A percentile compares a stretch with the other conserved stretches of the same genome.
Conservation (phyloP, 176 grass and related monocot species). For the Aegilops tauschii region DNA sequence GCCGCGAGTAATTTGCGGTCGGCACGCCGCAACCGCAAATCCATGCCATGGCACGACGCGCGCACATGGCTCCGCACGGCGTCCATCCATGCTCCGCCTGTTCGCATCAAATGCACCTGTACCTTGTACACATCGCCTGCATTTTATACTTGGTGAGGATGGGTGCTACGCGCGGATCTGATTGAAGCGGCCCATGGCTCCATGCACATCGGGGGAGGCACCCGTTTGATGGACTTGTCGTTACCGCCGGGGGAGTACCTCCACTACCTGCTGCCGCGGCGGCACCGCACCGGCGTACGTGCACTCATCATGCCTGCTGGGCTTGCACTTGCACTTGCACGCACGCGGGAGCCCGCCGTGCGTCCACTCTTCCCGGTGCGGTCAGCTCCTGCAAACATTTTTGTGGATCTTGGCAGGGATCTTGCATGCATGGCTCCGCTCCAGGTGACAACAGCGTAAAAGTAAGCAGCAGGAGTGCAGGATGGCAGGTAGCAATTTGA, state of each 20-base stretch:
- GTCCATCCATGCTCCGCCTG: not conserved
- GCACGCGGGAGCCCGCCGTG: not conserved
- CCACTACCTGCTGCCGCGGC: not conserved
- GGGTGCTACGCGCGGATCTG: not conserved
- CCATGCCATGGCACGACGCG: not conserved
- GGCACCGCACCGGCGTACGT: not conserved
- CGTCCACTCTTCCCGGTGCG: not conserved
- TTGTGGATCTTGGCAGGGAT: slow-evolving; percentile 16
- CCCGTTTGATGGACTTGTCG: not conserved
- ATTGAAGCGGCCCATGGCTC: slow-evolving; percentile 14
- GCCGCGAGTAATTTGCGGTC: not conserved
- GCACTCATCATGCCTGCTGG: not conserved
- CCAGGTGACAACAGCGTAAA: slow-evolving; percentile 31
- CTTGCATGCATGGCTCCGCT: slow-evolving; percentile 10
- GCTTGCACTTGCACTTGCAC: not conserved
- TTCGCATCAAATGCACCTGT: not conserved
- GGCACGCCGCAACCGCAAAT: not conserved
- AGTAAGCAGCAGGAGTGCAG: not conserved
- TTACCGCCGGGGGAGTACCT: not conserved
- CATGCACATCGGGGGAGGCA: not conserved
- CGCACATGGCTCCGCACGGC: slow-evolving; percentile 13
- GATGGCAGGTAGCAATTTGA: not conserved
- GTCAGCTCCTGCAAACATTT: not conserved
- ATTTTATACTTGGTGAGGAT: not conserved
- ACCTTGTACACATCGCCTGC: not conserved